phyloP scores from a whole-genome alignment of 495 filamentous ascomycete genomes.

The Antarctomyces pellizariae region DNA sequence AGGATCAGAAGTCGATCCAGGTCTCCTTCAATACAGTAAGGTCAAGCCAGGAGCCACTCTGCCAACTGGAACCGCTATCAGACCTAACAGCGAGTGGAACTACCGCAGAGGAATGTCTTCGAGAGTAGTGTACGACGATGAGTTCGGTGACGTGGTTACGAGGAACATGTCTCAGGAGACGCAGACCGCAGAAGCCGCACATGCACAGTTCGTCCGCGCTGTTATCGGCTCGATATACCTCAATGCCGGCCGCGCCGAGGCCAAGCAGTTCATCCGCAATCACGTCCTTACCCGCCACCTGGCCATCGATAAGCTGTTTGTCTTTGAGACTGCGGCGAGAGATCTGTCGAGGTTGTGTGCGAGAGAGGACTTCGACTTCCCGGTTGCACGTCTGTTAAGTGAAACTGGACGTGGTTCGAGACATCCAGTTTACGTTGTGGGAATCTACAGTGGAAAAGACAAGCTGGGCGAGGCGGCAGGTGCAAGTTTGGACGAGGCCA shows the following conservation, averaged over 20 bases:
- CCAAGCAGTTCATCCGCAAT: slow-evolving; percentile 55
- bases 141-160: slow-evolving; percentile 48
- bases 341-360: slow-evolving; percentile 62
- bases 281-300: slow-evolving; percentile 68
- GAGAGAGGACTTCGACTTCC: slow-evolving; percentile 69
- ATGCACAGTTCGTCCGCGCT: slow-evolving; percentile 52
- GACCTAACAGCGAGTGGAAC: slow-evolving; percentile 23
- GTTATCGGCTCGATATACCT: slow-evolving; percentile 67
- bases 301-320: slow-evolving; percentile 50
- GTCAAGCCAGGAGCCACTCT: slow-evolving; percentile 27
- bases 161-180: slow-evolving; percentile 2
- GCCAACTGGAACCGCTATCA: slow-evolving; percentile 11
- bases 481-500: slow-evolving; percentile 48
- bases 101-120: slow-evolving; percentile 51
- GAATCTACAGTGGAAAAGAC: slow-evolving; percentile 71
- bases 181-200: slow-evolving; percentile 14
- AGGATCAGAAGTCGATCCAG: slow-evolving; percentile 79
- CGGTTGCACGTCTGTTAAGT: slow-evolving; percentile 62
- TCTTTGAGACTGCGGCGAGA: slow-evolving; percentile 57
- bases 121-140: slow-evolving; percentile 51
- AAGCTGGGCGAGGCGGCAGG: slow-evolving; percentile 74
- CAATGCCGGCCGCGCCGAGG: slow-evolving; percentile 43
- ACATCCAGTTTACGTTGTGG: slow-evolving; percentile 82
- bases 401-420: slow-evolving; percentile 71
- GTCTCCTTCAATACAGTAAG: slow-evolving; percentile 60